Evolutionary conservation across 192 early-diverging fungal species (phyloP), one percentile per base, ranked within the genome.

Genomic region (Lunasporangiospora selenospora): DNA sequence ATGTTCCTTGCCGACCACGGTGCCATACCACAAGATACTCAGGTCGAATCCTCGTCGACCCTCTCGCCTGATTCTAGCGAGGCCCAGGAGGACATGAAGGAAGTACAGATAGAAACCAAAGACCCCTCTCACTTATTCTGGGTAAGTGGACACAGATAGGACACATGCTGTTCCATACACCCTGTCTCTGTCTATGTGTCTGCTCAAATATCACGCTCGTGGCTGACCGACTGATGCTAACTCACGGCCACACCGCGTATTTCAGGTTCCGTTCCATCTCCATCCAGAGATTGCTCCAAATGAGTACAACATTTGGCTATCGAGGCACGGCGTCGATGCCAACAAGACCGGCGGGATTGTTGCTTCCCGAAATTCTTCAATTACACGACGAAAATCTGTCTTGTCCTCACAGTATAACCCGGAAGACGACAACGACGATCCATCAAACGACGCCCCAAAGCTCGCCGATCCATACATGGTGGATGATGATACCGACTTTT

Each of bases 231-330:
- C 29, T 19, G 4, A 52, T 6, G 10, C 3, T 36, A n/a, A 16
- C 2, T 27, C 23, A 16, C 40, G 18, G 11, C 37, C 21, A 15
- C 13, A 12, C 30, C 12, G 21, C 12, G 9, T 11, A 39, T 18
- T 15, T 13, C 53, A 73, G 69, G 69, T 73, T 40, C 77, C 77
- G 19, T 73, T 75, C 45, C 77, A 79, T 70, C 62, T 79, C 4
- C 77, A 79, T 37, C 77, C 77, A 18, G 77, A 79, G 39, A 79
- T 79, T 46, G 77, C 77, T 21, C 77, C 77, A 23, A 79, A 79
- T 37, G 77, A 79, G 48, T 79, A 75, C 60, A 75, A 67, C 33
- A 64, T 57, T 47, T 79, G 77, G 77, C 50, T 79, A 41, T 43
- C 58, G 32, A 75, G 64, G 44, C 77, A 79, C 39, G 70, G 70